These are phyloP conservation scores for Jatropha curcas DNA, from an alignment of 345 rosid genomes.

Conservation along the genomic window DNA sequence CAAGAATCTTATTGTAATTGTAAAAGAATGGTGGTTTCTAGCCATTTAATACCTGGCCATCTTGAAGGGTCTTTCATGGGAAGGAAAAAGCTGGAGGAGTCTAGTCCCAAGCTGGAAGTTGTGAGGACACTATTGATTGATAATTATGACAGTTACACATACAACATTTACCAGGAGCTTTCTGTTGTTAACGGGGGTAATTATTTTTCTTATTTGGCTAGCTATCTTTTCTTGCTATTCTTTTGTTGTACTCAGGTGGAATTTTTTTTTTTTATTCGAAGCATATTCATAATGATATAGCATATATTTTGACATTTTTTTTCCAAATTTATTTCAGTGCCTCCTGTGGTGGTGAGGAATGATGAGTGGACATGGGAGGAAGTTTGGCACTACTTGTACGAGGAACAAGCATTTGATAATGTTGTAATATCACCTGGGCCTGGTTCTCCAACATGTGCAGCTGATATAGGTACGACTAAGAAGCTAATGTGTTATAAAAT, in stretches of 20 bases:
- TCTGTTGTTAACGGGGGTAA: slow-evolving; percentile 87
- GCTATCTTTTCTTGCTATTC: neutral
- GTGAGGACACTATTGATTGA: slow-evolving; percentile 90
- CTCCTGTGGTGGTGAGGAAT: slow-evolving; percentile 83
- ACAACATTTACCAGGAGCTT: slow-evolving; percentile 81
- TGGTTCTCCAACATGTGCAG: slow-evolving; percentile 81
- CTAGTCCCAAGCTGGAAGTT: slow-evolving; percentile 49
- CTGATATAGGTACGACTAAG: slow-evolving; percentile 65
- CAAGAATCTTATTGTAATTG: slow-evolving; percentile 25
- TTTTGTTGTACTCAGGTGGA: neutral
- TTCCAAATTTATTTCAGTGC: slow-evolving; percentile 44
- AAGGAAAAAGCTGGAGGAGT: slow-evolving; percentile 40
- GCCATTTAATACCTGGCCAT: slow-evolving; percentile 49
- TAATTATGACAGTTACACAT: slow-evolving; percentile 95
- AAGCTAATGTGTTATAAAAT: too few relatives aligned
- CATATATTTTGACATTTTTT: slow-evolving; percentile 22
- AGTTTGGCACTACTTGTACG: slow-evolving; percentile 51
- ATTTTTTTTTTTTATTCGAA: too few relatives aligned
- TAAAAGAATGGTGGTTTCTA: slow-evolving; percentile 34
- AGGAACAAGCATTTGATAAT: slow-evolving; percentile 77
- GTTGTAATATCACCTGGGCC: slow-evolving; percentile 97
- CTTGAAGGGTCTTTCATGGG: slow-evolving; percentile 55
- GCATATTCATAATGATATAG: neutral
- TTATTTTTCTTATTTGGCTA: slow-evolving; percentile 4
- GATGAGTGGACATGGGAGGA: slow-evolving; percentile 90